Conservation (phyloP, 371 early-diverging fungal species). For the Chytridium lagenaria region DNA sequence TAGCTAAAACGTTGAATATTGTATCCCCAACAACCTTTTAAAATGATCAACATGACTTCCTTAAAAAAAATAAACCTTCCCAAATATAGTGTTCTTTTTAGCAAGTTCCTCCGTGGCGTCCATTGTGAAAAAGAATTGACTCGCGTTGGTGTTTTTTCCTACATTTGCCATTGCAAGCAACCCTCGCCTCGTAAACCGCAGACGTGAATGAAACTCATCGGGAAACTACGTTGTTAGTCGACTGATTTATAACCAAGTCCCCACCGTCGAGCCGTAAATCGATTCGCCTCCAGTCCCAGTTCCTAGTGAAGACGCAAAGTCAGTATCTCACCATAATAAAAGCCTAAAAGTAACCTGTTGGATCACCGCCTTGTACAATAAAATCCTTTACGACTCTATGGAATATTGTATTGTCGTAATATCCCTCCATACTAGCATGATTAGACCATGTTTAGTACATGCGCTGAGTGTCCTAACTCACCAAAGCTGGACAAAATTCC, state of each 20-base stretch:
- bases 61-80: conserved; percentile 62
- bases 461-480: conserved; percentile 21
- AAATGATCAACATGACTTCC: background rate
- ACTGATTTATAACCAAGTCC: conserved; percentile 10
- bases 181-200: conserved; percentile 88
- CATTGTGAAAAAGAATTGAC: conserved; percentile 95
- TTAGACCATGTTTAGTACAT: background rate
- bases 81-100: conserved; percentile 90
- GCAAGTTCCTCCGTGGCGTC: conserved; percentile 85
- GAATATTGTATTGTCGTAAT: conserved; percentile 84
- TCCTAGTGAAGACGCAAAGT: conserved; percentile 37
- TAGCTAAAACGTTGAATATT: conserved; percentile 86
- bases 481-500: conserved; percentile 93
- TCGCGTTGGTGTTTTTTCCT: conserved; percentile 77
- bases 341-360: conserved; percentile 56
- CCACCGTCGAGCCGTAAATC: conserved; percentile 71
- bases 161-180: conserved; percentile 91
- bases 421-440: conserved; percentile 52
- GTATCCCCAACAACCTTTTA: conserved; percentile 86
- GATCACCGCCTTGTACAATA: conserved; percentile 98
- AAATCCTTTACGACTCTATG: conserved; percentile 88
- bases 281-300: conserved; percentile 83
- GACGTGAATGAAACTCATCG: conserved; percentile 90
- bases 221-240: conserved; percentile 61
- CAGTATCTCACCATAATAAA: background rate